These are phyloP conservation scores for Fistulinella cinereoalba DNA, from an alignment of 1,284 basidiomycete species.

Conservation along the genomic window DNA sequence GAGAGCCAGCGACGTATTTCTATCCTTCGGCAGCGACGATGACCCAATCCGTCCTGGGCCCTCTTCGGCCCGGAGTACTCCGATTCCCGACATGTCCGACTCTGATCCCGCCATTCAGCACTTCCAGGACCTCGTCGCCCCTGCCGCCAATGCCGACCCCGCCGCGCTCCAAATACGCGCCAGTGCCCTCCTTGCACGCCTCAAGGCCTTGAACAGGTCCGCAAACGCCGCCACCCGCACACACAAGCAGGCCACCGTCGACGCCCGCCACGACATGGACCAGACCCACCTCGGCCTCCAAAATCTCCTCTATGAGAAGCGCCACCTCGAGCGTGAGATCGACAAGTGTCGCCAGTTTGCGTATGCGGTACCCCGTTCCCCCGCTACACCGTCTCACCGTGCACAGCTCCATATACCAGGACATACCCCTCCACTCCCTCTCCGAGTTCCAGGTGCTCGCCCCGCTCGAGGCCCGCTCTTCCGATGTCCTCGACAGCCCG, in stretches of 20 bases:
- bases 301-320: conserved; percentile 78
- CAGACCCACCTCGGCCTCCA: conserved; percentile 78
- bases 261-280: conserved; percentile 77
- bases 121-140: conserved; percentile 59
- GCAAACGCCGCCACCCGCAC: conserved; percentile 67
- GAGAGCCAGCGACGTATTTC: conserved; percentile 6
- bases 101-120: conserved; percentile 53
- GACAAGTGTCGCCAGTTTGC: conserved; percentile 85
- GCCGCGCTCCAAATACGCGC: conserved; percentile 57
- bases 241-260: conserved; percentile 69
- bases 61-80: conserved; percentile 12
- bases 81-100: conserved; percentile 22
- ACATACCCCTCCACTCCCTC: conserved; percentile 65
- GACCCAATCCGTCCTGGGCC: conserved; percentile 4
- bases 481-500: conserved; percentile 58
- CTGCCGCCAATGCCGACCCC: conserved; percentile 46
- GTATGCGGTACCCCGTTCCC: conserved; percentile 42
- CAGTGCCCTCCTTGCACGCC: conserved; percentile 67
- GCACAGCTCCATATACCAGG: conserved; percentile 75
- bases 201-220: conserved; percentile 71
- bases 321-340: conserved; percentile 81
- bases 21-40: conserved; percentile 16
- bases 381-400: conserved; percentile 1
- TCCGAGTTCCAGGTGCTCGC: conserved; percentile 65
- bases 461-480: conserved; percentile 60